A percentile compares a stretch with the other conserved stretches of the same genome.
Evolutionary conservation across 2,329 filamentous ascomycete genomes (phyloP).

Genomic region (Aspergillus brunneoviolaceus): DNA sequence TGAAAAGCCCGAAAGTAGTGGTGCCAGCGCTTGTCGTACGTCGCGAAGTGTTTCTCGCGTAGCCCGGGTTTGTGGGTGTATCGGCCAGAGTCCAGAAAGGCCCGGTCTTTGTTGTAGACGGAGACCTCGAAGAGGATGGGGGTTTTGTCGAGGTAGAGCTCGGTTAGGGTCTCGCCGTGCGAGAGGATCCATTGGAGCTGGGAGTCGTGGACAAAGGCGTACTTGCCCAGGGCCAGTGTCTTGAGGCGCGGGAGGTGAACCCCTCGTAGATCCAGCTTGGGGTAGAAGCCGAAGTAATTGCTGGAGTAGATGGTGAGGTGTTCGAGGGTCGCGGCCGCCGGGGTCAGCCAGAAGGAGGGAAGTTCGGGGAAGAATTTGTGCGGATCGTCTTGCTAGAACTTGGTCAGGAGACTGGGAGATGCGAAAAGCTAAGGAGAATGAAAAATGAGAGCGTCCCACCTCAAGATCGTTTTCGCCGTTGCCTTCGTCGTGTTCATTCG

Average conservation of each 20-base stretch:
- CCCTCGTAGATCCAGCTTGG: slow-evolving; percentile 37
- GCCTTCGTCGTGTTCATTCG: not conserved
- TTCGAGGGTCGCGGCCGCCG: slow-evolving; percentile 17
- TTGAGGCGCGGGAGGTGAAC: slow-evolving; percentile 42
- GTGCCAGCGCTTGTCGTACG: slow-evolving; percentile 22
- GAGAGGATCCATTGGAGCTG: slow-evolving; percentile 50
- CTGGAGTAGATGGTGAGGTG: slow-evolving; percentile 43
- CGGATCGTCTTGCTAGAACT: not conserved
- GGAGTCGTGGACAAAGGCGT: slow-evolving; percentile 46
- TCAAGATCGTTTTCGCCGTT: not conserved
- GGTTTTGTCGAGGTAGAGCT: slow-evolving; percentile 48
- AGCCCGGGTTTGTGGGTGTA: not conserved
- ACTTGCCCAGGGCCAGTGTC: slow-evolving; percentile 43
- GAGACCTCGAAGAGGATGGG: slow-evolving; percentile 29
- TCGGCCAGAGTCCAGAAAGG: not conserved
- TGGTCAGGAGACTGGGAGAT: too few species aligned
- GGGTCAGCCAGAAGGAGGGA: slow-evolving; percentile 12
- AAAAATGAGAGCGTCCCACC: not conserved
- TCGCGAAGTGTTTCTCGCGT: not conserved
- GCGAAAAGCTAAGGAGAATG: too few species aligned
- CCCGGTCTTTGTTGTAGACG: not conserved
- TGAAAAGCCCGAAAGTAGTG: slow-evolving; percentile 24
- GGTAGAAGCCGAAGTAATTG: slow-evolving; percentile 44
- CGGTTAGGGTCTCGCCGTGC: slow-evolving; percentile 39
- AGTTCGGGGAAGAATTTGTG: slow-evolving; percentile 10